Evolutionary conservation across 2,329 filamentous ascomycete genomes (phyloP).

Genomic region (Sclerotinia trifoliorum): DNA sequence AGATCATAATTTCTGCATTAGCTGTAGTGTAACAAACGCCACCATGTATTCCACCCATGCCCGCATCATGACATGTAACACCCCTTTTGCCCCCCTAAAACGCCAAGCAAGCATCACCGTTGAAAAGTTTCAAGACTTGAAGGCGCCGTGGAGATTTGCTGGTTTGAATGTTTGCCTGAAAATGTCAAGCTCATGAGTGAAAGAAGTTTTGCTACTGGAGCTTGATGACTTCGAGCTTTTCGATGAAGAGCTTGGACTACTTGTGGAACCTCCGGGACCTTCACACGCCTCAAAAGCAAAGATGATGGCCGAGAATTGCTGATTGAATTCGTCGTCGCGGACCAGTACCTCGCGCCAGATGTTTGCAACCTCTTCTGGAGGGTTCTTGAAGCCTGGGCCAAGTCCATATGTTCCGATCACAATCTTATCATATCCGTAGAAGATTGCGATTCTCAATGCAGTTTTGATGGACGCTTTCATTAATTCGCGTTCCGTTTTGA

Average conservation of each 20-base stretch:
- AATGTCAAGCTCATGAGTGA: slow-evolving; percentile 18
- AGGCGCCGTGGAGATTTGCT: slow-evolving; percentile 23
- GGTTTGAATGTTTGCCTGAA: slow-evolving; percentile 23
- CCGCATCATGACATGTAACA: slow-evolving; percentile 2
- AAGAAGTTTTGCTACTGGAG: slow-evolving; percentile 19
- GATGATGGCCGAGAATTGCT: slow-evolving; percentile 59
- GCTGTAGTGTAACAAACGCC: slow-evolving; percentile 7
- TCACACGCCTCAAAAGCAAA: slow-evolving; percentile 62
- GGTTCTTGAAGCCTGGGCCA: slow-evolving; percentile 63
- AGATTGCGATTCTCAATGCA: slow-evolving; percentile 67
- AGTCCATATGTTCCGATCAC: slow-evolving; percentile 65
- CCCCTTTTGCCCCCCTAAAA: slow-evolving; percentile 11
- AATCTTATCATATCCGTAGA: slow-evolving; percentile 55
- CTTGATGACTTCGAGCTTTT: slow-evolving; percentile 17
- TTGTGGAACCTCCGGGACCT: slow-evolving; percentile 44
- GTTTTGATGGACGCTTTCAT: slow-evolving; percentile 72
- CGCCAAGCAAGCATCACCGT: slow-evolving; percentile 1
- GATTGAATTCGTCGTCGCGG: slow-evolving; percentile 60
- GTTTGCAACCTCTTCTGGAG: slow-evolving; percentile 61
- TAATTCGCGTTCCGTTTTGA: slow-evolving; percentile 67
- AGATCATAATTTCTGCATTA: not conserved
- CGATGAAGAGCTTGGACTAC: slow-evolving; percentile 28
- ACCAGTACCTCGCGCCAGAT: slow-evolving; percentile 65
- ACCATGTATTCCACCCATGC: slow-evolving; percentile 16
- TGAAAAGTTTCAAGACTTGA: slow-evolving; percentile 11